Base-by-base conservation (phyloP, 23 red algal genomes). In the Gracilaria domingensis region DNA sequence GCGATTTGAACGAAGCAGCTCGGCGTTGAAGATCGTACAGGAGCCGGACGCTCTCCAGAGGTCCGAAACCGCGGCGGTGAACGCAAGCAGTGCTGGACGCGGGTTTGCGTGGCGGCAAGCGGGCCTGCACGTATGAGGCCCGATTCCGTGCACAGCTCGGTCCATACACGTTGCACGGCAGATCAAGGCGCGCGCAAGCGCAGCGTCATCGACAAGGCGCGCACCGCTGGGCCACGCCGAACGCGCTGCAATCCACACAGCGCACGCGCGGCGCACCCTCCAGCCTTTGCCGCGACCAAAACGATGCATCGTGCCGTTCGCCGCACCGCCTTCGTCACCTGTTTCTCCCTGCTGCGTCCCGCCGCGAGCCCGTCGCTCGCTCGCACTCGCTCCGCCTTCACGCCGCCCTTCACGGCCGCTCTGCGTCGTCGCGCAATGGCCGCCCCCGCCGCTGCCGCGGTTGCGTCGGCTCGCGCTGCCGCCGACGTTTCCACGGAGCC, bases 161-260 rank as follows among this genome's bases (percentile, higher is more conserved):
- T 4, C 24, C 59, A 62, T 62, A 62, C 59, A 62, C 59, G 59
- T 62, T 62, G 59, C 59, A 62, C 21, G 59, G n/a, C 59, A 62
- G 59, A 62, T 62, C 59, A 62, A 30, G 17, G 6, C 26, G 23
- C 4, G 23, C 59, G 59, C 7, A 2, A 30, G 29, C 5, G 0
- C 23, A 29, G 24, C 59, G 4, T 30, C 2, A 8, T 45, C 59
- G 59, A 8, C 0, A 62, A 26, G 29, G 5, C 24, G 59, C 24
- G 26, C 59, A 62, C 59, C 26, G 59, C 26, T 62, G 59, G 59
- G 59, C 59, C 59, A 62, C 59, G 24, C 24, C 23, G 59, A 29
- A 62, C 59, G 0, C 29, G 59, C 13, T 55, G 51, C 51, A 55
- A n/a, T n/a, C n/a, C n/a, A n/a, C n/a, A n/a, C n/a, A n/a, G n/a